Evolutionary conservation across 345 rosid species (phyloP).

Genomic region (Isatis tinctoria): DNA sequence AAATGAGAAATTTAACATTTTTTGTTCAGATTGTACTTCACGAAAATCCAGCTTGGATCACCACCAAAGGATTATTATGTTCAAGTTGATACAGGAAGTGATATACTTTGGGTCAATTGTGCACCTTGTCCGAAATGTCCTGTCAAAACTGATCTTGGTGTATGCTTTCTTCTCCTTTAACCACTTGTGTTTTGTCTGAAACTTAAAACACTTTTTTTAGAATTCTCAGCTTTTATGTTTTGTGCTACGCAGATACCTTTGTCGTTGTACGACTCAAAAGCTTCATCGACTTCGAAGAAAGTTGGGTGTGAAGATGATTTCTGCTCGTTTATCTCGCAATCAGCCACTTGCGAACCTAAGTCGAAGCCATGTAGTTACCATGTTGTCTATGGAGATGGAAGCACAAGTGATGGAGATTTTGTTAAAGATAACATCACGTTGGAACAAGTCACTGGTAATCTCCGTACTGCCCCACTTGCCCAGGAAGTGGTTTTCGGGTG

Average conservation of each 20-base stretch:
- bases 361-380: constrained; percentile 27
- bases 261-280: constrained; percentile 26
- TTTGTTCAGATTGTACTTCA: constrained; percentile 65
- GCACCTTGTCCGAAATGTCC: constrained; percentile 72
- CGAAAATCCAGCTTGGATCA: constrained; percentile 71
- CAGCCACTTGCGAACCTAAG: constrained; percentile 15
- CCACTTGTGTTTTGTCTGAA: background rate
- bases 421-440: constrained; percentile 26
- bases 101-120: constrained; percentile 92
- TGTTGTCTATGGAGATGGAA: constrained; percentile 37
- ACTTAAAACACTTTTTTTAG: no score
- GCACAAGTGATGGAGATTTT: constrained; percentile 34
- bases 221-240: background rate
- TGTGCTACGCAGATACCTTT: constrained; percentile 46
- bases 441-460: constrained; percentile 29
- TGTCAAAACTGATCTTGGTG: constrained; percentile 75
- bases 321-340: constrained; percentile 20
- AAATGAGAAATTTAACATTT: constrained; percentile 7
- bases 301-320: constrained; percentile 29
- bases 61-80: constrained; percentile 72
- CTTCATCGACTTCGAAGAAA: constrained; percentile 13
- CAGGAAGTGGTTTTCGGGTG: constrained; percentile 30
- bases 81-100: constrained; percentile 98
- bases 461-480: constrained; percentile 14
- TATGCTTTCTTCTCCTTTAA: constrained; percentile 26